These are phyloP conservation scores for Arthrobotrys sinensis DNA, from an alignment of 2,329 filamentous ascomycete species.

Conservation along the genomic window DNA sequence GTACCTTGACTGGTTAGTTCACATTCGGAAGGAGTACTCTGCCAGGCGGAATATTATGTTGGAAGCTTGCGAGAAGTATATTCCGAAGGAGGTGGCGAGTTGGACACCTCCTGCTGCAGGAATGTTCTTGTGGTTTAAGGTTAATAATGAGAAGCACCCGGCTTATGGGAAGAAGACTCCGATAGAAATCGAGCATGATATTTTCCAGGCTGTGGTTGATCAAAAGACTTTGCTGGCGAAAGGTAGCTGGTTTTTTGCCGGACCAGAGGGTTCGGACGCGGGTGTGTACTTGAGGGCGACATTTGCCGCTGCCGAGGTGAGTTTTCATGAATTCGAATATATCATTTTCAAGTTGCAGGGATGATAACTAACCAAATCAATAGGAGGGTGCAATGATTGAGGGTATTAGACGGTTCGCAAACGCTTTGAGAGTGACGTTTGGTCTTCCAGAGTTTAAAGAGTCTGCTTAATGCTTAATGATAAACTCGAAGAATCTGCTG, in stretches of 20 bases:
- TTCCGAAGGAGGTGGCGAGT: slow-evolving; percentile 81
- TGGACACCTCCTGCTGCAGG: slow-evolving; percentile 87
- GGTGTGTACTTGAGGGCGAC: slow-evolving; percentile 91
- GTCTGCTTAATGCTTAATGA: not conserved
- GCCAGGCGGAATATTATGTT: slow-evolving; percentile 82
- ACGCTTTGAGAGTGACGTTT: slow-evolving; percentile 78
- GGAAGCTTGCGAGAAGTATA: slow-evolving; percentile 81
- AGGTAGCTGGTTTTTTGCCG: slow-evolving; percentile 92
- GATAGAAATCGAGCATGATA: slow-evolving; percentile 83
- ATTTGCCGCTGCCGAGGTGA: slow-evolving; percentile 80
- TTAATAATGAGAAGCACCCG: slow-evolving; percentile 79
- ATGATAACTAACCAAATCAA: slow-evolving; percentile 20
- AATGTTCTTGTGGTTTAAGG: slow-evolving; percentile 92
- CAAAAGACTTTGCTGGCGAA: slow-evolving; percentile 84
- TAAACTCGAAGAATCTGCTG: not conserved
- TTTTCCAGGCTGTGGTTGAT: slow-evolving; percentile 83
- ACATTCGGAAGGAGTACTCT: slow-evolving; percentile 86
- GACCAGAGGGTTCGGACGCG: slow-evolving; percentile 73
- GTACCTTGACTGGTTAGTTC: slow-evolving; percentile 90
- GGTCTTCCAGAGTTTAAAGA: slow-evolving; percentile 66
- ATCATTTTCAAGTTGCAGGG: not conserved
- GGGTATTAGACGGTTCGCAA: slow-evolving; percentile 82
- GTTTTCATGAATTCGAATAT: slow-evolving; percentile 63
- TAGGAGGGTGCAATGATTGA: slow-evolving; percentile 77
- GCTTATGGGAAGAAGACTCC: slow-evolving; percentile 72